Conservation (phyloP, 805 yeast genomes). For the Saccharomycopsis fodiens region DNA sequence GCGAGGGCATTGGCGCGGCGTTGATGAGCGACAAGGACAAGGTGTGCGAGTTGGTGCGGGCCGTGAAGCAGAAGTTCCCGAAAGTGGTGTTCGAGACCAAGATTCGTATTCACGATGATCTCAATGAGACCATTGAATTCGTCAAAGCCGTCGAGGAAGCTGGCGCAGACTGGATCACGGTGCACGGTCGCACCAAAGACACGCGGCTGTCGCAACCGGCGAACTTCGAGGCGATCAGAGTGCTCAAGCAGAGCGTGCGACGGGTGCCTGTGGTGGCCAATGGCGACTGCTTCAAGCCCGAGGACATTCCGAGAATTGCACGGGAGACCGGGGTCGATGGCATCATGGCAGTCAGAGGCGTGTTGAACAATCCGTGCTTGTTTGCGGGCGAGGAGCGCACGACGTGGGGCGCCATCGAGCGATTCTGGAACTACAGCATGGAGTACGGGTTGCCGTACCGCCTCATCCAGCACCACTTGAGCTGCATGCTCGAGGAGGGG, state of each 20-base stretch:
- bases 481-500: constrained; percentile 68
- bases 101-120: constrained; percentile 77
- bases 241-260: constrained; percentile 43
- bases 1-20: constrained; percentile 97
- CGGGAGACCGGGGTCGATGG: constrained; percentile 76
- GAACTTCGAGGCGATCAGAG: constrained; percentile 71
- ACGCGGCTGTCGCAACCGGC: constrained; percentile 84
- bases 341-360: constrained; percentile 92
- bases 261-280: constrained; percentile 87
- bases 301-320: constrained; percentile 59
- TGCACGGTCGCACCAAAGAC: constrained; percentile 83
- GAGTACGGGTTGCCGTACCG: constrained; percentile 82
- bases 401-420: constrained; percentile 90
- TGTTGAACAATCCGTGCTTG: constrained; percentile 77
- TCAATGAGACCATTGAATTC: constrained; percentile 62
- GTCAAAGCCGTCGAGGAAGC: constrained; percentile 71
- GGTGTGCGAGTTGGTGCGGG: constrained; percentile 76
- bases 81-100: constrained; percentile 77
- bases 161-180: constrained; percentile 90
- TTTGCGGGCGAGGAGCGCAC: constrained; percentile 67
- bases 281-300: constrained; percentile 78
- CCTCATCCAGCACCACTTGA: constrained; percentile 77
- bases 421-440: constrained; percentile 69
- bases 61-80: constrained; percentile 73
- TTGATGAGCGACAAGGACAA: constrained; percentile 76